Evolutionary conservation across 225 moss, liverwort and hornwort species (phyloP).

Genomic region (Thuidium tamariscinum): DNA sequence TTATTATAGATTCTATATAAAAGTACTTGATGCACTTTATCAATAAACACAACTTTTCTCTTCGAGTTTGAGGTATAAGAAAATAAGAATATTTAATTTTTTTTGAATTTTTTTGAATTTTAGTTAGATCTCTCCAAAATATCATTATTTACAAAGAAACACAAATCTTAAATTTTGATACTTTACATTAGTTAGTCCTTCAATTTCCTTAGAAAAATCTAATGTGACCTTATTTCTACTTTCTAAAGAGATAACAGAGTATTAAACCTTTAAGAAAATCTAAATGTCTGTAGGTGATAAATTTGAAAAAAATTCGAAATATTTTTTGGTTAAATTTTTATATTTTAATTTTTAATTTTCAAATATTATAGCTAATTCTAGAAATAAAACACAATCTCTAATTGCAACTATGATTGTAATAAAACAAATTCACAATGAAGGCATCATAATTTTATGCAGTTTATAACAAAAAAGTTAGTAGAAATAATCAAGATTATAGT

Average conservation of each 20-base stretch:
- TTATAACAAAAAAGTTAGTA: background rate
- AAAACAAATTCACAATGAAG: background rate
- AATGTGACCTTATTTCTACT: background rate
- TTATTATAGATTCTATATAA: background rate
- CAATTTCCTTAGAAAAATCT: background rate
- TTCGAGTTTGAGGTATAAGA: background rate
- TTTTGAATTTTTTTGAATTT: background rate
- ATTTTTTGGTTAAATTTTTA: background rate
- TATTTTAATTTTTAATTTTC: background rate
- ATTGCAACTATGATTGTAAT: background rate
- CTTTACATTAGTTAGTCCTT: fast-evolving
- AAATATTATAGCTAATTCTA: background rate
- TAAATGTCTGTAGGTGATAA: background rate
- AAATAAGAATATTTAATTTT: background rate
- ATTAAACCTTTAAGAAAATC: background rate
- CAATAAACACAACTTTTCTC: background rate
- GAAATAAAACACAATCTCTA: background rate
- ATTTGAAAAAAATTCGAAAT: background rate
- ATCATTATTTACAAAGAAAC: background rate
- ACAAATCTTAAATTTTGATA: background rate
- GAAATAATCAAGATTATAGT: background rate
- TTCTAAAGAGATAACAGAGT: background rate
- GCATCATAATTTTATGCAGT: background rate
- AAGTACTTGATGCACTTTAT: too few species aligned
- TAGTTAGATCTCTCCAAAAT: background rate